Evolutionary conservation across 2,329 filamentous ascomycete species (phyloP), one percentile per base, ranked within the genome.

Genomic region (Neonectria neomacrospora): DNA sequence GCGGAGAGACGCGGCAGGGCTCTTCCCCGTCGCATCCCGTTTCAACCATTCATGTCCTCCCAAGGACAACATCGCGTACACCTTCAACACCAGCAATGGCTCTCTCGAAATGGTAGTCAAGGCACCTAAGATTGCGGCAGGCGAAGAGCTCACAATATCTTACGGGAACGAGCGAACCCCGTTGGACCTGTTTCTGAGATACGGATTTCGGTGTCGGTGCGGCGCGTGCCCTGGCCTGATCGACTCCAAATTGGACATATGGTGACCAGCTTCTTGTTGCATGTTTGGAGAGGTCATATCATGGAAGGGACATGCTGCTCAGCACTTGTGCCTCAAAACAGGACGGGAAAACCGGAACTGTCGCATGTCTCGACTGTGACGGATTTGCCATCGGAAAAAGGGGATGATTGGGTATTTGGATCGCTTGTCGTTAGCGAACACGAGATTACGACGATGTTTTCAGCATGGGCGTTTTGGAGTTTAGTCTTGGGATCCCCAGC

Each of bases 1-100:
- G 9, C 42, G 32, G 1, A 58, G 61, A 1, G 66, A 67, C 3
- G 67, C 73, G 7, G 80, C 78, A 0, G 80, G 78, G 1, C 64
- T 88, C 2, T 87, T 86, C 60, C 78, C 82, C 1, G 76, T 85
- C 6, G 84, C 82, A 0, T 82, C 85, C 0, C 80, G 86, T 2
- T 88, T 89, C 75, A 89, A 89, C 70, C 87, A 89, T 70, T 82
- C 85, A 0, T 89, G 87, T 69, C 62, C 67, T 2, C 77, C 80
- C 0, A 72, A 67, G 3, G 72, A 79, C 57, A 85, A 82, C 45
- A 71, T 86, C 26, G 66, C 75, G 2, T 88, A 84, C 68, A 66
- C 50, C 1, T 86, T 80, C 66, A 78, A 84, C 54, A 6, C 53
- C 0, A 42, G 58, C 0, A 60, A 66, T 1, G 65, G 75, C 7